A percentile compares a stretch with the other conserved stretches of the same genome.
These are phyloP conservation scores for Erysimum pusillum DNA, from an alignment of 441 rosid genomes.

Conservation along the genomic window DNA sequence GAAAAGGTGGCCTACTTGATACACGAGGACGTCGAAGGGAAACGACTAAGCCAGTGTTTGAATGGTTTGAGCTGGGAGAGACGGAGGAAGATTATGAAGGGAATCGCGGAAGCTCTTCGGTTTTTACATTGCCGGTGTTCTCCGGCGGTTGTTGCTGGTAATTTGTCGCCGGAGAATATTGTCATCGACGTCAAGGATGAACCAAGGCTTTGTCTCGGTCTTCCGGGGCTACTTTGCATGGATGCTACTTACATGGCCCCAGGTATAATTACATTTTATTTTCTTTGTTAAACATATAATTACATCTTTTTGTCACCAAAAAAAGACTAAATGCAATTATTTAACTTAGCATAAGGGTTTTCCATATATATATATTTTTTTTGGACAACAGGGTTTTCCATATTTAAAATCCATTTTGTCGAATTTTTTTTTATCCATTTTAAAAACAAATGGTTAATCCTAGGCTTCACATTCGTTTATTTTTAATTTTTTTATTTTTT, in stretches of 20 bases:
- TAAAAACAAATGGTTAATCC: too few species aligned
- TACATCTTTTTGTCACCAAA: background rate
- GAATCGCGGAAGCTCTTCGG: slow-evolving; percentile 67
- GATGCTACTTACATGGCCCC: slow-evolving; percentile 62
- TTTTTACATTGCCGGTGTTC: slow-evolving; percentile 65
- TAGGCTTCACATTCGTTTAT: too few species aligned
- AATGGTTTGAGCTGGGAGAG: slow-evolving; percentile 67
- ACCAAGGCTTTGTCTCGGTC: slow-evolving; percentile 58
- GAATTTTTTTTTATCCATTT: too few species aligned
- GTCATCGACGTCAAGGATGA: slow-evolving; percentile 61
- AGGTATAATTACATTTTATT: slow-evolving; percentile 54
- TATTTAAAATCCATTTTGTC: too few species aligned
- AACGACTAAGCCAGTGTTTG: slow-evolving; percentile 57
- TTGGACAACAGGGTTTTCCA: too few species aligned
- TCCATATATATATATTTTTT: too few species aligned
- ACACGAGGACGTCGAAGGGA: slow-evolving; percentile 65
- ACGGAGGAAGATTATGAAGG: slow-evolving; percentile 61
- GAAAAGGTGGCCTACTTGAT: slow-evolving; percentile 59
- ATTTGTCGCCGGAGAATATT: slow-evolving; percentile 62
- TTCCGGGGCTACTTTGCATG: slow-evolving; percentile 45
- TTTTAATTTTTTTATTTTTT: too few species aligned
- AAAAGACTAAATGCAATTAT: background rate
- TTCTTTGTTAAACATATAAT: background rate
- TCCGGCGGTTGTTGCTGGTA: slow-evolving; percentile 47
- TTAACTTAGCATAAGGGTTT: background rate